Percentiles rank a stretch among this genome's conserved stretches.
These are phyloP conservation scores for Fusarium sp. DNA, from an alignment of 2,329 filamentous ascomycete genomes.

Conservation along the genomic window DNA sequence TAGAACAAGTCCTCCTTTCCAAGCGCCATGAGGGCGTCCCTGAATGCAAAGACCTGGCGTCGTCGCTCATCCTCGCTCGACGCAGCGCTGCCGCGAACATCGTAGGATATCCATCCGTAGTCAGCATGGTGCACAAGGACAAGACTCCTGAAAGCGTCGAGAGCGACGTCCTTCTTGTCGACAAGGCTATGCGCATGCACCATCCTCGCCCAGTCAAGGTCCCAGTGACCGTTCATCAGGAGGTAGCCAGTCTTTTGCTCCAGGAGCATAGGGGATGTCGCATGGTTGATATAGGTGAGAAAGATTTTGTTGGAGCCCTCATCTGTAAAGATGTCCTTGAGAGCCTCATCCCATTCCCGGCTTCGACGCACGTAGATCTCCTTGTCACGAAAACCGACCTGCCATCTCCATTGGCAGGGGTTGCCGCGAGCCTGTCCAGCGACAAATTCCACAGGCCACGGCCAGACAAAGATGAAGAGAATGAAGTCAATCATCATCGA, in stretches of 20 bases:
- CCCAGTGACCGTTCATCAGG: conserved; percentile 86
- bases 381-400: conserved; percentile 77
- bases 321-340: conserved; percentile 66
- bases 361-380: conserved; percentile 87
- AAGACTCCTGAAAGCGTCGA: conserved; percentile 76
- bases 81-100: conserved; percentile 67
- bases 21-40: conserved; percentile 77
- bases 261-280: conserved; percentile 74
- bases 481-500: conserved; percentile 80
- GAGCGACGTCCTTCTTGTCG: conserved; percentile 66
- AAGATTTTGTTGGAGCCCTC: conserved; percentile 66
- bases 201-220: conserved; percentile 88
- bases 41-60: conserved; percentile 82
- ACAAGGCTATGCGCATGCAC: conserved; percentile 76
- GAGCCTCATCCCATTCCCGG: conserved; percentile 73
- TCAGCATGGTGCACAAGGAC: conserved; percentile 76
- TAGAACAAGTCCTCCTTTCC: conserved; percentile 92
- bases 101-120: conserved; percentile 71
- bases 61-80: conserved; percentile 70
- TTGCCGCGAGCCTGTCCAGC: conserved; percentile 66
- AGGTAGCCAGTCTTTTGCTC: conserved; percentile 87
- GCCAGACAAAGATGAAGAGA: conserved; percentile 73
- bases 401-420: conserved; percentile 78
- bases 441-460: conserved; percentile 80
- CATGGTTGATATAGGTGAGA: conserved; percentile 71